Evolutionary conservation across 805 yeast species (phyloP), one percentile per base, ranked within the genome.

Genomic region (Nakazawaea ambrosiae): DNA sequence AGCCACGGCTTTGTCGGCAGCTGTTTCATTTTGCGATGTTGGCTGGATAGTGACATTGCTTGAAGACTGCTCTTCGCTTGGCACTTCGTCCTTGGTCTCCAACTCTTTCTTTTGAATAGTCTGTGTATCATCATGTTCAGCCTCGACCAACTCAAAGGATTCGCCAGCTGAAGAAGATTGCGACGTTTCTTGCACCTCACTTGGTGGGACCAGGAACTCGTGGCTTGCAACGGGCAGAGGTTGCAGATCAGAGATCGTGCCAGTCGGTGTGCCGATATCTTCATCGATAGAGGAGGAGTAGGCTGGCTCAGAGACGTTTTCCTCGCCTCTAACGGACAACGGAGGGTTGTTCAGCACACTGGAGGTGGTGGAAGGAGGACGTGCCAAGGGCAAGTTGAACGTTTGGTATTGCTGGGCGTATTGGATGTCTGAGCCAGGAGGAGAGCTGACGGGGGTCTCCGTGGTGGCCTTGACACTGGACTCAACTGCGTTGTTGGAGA

Each of bases 281-380:
- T 49, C 61, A 24, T 45, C 58, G 28, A 55, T 50, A 2, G 59
- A 52, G 8, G 58, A 43, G 29, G 57, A 66, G 4, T 70, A 63
- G 28, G 60, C 62, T 5, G 68, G 63, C 15, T 61, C 55, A 6
- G 70, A 57, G 14, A 54, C 54, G 42, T 73, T 78, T 12, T 67
- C 57, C 44, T 79, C 96, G 45, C 84, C 95, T 43, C 96, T 77
- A 6, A 87, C 95, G 17, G 95, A 84, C 58, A 78, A 75, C 0
- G 97, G 89, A 2, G 97, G 87, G 55, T 90, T 88, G 60, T 89
- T 89, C 49, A 83, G 90, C 24, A 88, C 94, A 31, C 95, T 84
- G 0, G 96, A 87, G 0, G 96, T 84, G 27, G 83, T 74, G 0
- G 95, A 84, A 41, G 80, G 83, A 2, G 94, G 84, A 49, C 92